Base-by-base conservation (phyloP, 352 stramenopile genomes). In the Globisporangium apiculatum region DNA sequence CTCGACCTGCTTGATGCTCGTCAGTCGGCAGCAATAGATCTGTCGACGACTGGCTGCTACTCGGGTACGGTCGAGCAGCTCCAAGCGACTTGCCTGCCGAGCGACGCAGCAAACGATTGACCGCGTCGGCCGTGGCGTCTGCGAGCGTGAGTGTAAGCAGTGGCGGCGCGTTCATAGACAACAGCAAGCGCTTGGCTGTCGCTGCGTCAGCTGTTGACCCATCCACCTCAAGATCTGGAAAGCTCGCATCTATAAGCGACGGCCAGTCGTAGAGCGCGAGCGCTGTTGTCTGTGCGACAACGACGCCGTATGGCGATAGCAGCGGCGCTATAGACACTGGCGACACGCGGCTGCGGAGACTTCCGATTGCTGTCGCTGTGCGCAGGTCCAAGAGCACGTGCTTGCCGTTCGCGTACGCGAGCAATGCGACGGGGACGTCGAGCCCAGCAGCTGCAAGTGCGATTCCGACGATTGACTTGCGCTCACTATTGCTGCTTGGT, bases 331-430 rank as follows among this genome's bases (percentile, higher is more conserved):
- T 11, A 12, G 38, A 45, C 24, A 31, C 24, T 7, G 10, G 43
- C 10, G 24, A 6, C 31, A 53, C 58, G 15, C 52, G 50, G 10
- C 61, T 64, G 5, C 62, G 58, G 3, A 86, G 49, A 53, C 71
- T 83, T 10, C 65, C 68, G 17, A 83, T 71, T 0, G 75, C 76
- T 14, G 75, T 64, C 9, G 65, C 75, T 4, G 56, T 72, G 45
- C 73, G 71, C 15, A 75, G 55, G 24, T 89, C 73, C 53, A 80
- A 80, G 1, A 86, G 52, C 52, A 86, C 37, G 11, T 67, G 51
- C 35, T 71, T 73, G 6, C 76, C 76, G 35, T 67, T 83, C 40
- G 75, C 86, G 53, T 69, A 85, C 15, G 62, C 57, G 6, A 87
- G 48, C 0, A 82, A 56, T 2, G 53, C 69, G 15, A 87, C 10